Conservation (phyloP, 2,329 filamentous ascomycete genomes). For the Colletotrichum camelliae region DNA sequence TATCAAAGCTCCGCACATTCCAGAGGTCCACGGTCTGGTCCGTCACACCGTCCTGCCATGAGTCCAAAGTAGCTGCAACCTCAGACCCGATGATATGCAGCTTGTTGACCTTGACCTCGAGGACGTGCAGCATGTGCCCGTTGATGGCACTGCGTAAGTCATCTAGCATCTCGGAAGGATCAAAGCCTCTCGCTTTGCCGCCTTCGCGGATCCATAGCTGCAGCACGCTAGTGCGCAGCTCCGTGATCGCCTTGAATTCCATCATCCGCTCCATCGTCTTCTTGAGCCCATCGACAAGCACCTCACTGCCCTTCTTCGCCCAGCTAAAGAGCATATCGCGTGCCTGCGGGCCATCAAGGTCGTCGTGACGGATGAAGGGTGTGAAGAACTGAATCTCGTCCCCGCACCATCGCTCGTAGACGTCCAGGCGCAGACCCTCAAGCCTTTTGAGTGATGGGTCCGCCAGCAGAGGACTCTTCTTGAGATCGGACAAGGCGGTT, state of each 20-base stretch:
- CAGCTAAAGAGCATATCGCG: constrained; percentile 67
- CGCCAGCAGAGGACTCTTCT: constrained; percentile 73
- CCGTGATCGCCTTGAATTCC: constrained; percentile 73
- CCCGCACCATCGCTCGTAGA: constrained; percentile 80
- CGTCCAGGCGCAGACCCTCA: constrained; percentile 76
- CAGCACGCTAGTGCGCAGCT: constrained; percentile 72
- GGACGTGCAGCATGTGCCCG: constrained; percentile 65
- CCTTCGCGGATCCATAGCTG: constrained; percentile 78
- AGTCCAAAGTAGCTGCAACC: constrained; percentile 64
- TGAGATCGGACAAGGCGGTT: constrained; percentile 71
- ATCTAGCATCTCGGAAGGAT: constrained; percentile 72
- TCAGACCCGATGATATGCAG: constrained; percentile 70
- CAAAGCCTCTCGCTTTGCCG: constrained; percentile 67
- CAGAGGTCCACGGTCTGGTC: constrained; percentile 66
- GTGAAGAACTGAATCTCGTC: constrained; percentile 85
- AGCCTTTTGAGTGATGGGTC: constrained; percentile 70
- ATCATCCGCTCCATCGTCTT: constrained; percentile 63
- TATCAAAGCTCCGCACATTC: constrained; percentile 67
- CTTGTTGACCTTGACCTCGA: constrained; percentile 67
- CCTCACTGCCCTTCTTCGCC: constrained; percentile 65
- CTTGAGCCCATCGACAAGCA: constrained; percentile 66
- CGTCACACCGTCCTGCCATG: constrained; percentile 62
- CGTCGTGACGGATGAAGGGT: constrained; percentile 85
- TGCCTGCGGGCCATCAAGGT: constrained; percentile 66
- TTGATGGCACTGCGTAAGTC: constrained; percentile 74